These are phyloP conservation scores for Nemophila menziesii DNA, from an alignment of 257 asterid species.

Conservation along the genomic window DNA sequence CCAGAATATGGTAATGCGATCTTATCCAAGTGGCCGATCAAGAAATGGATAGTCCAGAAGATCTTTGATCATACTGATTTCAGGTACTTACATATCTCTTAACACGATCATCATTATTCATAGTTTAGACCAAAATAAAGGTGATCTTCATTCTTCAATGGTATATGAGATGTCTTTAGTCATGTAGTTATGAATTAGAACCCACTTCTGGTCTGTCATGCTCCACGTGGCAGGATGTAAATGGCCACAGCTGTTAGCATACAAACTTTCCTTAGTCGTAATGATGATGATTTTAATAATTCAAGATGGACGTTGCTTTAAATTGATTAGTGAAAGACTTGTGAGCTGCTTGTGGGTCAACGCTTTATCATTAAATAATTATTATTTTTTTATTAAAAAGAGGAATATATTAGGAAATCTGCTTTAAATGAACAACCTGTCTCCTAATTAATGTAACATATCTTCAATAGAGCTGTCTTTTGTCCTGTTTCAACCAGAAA, in stretches of 20 bases:
- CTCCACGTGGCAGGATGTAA: no score
- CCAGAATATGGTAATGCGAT: constrained; percentile 93
- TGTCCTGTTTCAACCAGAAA: constrained; percentile 1
- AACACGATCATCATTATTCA: no score
- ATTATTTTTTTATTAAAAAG: background rate
- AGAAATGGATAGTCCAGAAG: constrained; percentile 67
- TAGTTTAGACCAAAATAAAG: no score
- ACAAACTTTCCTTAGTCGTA: no score
- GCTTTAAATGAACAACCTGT: background rate
- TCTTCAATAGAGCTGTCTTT: constrained; percentile 1
- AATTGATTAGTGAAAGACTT: background rate
- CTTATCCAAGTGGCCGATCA: constrained; percentile 83
- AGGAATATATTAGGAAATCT: background rate
- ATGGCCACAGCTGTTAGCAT: no score
- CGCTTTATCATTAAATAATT: background rate
- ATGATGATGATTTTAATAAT: no score
- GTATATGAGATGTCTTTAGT: no score
- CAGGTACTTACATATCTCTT: constrained; percentile 70
- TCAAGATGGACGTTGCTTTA: background rate
- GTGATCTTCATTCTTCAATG: no score
- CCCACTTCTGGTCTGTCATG: no score
- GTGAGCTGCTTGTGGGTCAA: background rate
- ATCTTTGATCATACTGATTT: constrained; percentile 73
- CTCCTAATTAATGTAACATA: background rate
- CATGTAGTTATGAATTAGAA: no score